Base-by-base conservation (phyloP, 2,329 filamentous ascomycete genomes). In the Coleophoma crateriformis region DNA sequence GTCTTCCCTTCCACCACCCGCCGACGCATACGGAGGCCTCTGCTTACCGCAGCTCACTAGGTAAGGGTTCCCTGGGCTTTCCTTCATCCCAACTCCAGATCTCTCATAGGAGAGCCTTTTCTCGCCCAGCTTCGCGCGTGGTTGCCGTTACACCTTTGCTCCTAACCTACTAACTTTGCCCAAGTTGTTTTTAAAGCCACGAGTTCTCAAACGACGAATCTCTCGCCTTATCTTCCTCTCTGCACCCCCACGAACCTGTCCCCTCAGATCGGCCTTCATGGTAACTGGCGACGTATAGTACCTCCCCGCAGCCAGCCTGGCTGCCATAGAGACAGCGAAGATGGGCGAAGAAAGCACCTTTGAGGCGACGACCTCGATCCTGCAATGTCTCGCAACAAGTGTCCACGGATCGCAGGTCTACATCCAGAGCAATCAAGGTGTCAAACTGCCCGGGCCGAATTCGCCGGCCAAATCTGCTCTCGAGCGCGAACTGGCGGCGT, bases 401-500 rank as follows among this genome's bases (percentile, higher is more conserved):
- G 47, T 50, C 44, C 42, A 52, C 20, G 27, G 55, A n/a, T 50
- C 57, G 39, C 57, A 54, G 33, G 19, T 53, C 12, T 47, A 54
- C n/a, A 44, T 51, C 20, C 49, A 57, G 38, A 50, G 50, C 39
- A 54, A 47, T 35, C 56, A 56, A 41, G 56, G 50, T 57, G 76
- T 92, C 63, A 79, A 78, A 54, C 78, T 97, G 20, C 91, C 92
- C 13, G 94, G 94, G 51, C 78, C 81, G 50, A 79, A 90, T 51
- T 86, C 81, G 41, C 70, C 81, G 34, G 86, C 86, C 58, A 97
- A 97, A 72, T 77, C 80, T 58, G 78, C 78, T 33, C 81, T 97
- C 53, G 90, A 97, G 71, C 77, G 78, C 52, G 92, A 97, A 71
- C 79, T 99, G 50, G 81, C 85, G 46, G 85, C 88, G 49, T 79